phyloP scores from a whole-genome alignment of 2,329 filamentous ascomycete species.

The Cordyceps tenuipes region DNA sequence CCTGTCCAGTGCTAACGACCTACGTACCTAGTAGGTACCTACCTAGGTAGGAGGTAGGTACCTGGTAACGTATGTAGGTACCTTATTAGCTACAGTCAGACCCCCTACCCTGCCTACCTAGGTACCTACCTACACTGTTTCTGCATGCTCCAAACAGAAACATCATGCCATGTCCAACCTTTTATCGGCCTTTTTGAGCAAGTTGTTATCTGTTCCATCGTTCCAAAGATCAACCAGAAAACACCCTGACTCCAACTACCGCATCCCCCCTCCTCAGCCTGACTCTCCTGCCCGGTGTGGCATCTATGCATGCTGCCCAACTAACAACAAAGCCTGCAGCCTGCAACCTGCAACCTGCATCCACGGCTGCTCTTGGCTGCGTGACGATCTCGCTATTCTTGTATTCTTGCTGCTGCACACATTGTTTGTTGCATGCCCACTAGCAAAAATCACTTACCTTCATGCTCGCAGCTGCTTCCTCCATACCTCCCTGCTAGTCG shows the following conservation, averaged over 20 bases:
- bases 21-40: not conserved
- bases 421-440: constrained; percentile 2
- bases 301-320: constrained; percentile 8
- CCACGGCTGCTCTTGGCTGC: not conserved
- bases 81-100: no score
- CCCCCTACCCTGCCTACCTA: not conserved
- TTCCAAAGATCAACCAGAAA: not conserved
- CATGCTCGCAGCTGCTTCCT: not conserved
- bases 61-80: no score
- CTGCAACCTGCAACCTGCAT: not conserved
- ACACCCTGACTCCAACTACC: not conserved
- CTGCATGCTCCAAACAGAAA: not conserved
- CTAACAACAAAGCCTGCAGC: not conserved
- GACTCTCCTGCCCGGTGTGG: constrained; percentile 2
- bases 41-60: not conserved
- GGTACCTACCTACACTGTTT: not conserved
- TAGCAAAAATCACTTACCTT: not conserved
- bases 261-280: constrained; percentile 1
- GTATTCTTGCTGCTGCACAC: not conserved
- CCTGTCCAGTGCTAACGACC: not conserved
- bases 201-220: not conserved
- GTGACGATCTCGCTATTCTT: constrained; percentile 5
- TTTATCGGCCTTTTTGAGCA: no score
- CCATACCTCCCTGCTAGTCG: not conserved
- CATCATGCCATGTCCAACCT: not conserved